A percentile compares a stretch with the other conserved stretches of the same genome.
Evolutionary conservation across 2,329 filamentous ascomycete genomes (phyloP).

Genomic region (Nemania diffusa): DNA sequence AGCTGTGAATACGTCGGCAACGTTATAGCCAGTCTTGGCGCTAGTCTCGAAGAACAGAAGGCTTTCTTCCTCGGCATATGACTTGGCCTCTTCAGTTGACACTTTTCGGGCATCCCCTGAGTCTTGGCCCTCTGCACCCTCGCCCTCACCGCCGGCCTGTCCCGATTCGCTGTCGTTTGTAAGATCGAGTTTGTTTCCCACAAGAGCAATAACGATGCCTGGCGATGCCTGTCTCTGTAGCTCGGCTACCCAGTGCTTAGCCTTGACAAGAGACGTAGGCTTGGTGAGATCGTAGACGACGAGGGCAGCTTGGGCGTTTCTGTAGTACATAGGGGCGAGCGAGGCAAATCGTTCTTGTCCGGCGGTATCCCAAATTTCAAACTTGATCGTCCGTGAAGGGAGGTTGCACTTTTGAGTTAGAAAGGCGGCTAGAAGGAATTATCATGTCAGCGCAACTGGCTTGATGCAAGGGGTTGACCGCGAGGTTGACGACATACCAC

Average conservation of each 20-base stretch:
- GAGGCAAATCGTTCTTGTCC: conserved; percentile 98
- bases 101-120: conserved; percentile 85
- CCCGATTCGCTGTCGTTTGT: conserved; percentile 67
- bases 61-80: conserved; percentile 93
- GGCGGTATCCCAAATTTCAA: conserved; percentile 98
- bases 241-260: conserved; percentile 98
- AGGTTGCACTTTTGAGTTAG: conserved; percentile 98
- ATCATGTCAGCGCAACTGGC: conserved; percentile 29
- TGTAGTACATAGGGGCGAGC: conserved; percentile 99
- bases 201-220: conserved; percentile 95
- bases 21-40: conserved; percentile 94
- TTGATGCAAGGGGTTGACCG: conserved; percentile 21
- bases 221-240: conserved; percentile 95
- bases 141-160: conserved; percentile 56
- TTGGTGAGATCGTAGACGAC: conserved; percentile 99
- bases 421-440: conserved; percentile 79
- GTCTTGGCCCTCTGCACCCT: conserved; percentile 64
- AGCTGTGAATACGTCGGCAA: conserved; percentile 95
- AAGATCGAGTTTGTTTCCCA: conserved; percentile 96
- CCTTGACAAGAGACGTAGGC: conserved; percentile 92
- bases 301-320: conserved; percentile 95
- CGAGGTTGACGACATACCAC: conserved; percentile 69
- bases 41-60: conserved; percentile 98
- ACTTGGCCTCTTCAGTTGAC: conserved; percentile 87
- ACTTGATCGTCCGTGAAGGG: conserved; percentile 89